Base-by-base conservation (phyloP, 345 rosid species). In the Eutrema heterophyllum region DNA sequence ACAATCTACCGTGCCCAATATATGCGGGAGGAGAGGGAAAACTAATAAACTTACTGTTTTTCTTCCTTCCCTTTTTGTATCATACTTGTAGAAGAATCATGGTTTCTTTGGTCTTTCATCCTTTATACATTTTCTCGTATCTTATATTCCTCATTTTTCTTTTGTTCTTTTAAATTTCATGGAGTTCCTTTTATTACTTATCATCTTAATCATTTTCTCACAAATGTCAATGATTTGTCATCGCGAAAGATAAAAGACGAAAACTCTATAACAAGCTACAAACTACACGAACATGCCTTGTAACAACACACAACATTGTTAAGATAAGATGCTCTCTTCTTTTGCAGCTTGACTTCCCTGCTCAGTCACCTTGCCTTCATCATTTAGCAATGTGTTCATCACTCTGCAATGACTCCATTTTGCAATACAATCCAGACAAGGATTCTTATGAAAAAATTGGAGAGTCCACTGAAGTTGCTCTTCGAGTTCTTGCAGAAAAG, bases 391-490 rank as follows among this genome's bases (percentile, higher is more conserved):
- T 87, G 93, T 89, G 99, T 81, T 95, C 98, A 74, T 88, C 99
- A 52, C 87, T 95, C 60, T 95, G 99, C 86, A 95, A 95, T 52
- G 99, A 90, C 76, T 95, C 99, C 72, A 76, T 87, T 62, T 81
- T 95, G 77, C 99, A 92, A 79, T 95, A 95, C 80, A 95, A 95
- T 84, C 98, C 96, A 55, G 99, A 95, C 72, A 92, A 90, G 63
- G 91, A 86, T 48, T 83, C 72, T 67, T 92, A 88, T 70, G 99
- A 95, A 82, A 95, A 95, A 76, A 95, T 95, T 73, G 99, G 99
- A 59, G 98, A 95, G 83, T 89, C 99, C 70, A 95, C 99, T 73
- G 99, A 95, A 88, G 99, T 95, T 70, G 99, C 99, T 54, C 86
- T 95, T 44, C 94, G 98, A 32, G 97, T 90, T 68, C 84, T 95